phyloP scores from a whole-genome alignment of 495 filamentous ascomycete species.

The Diplogelasinospora grovesii region DNA sequence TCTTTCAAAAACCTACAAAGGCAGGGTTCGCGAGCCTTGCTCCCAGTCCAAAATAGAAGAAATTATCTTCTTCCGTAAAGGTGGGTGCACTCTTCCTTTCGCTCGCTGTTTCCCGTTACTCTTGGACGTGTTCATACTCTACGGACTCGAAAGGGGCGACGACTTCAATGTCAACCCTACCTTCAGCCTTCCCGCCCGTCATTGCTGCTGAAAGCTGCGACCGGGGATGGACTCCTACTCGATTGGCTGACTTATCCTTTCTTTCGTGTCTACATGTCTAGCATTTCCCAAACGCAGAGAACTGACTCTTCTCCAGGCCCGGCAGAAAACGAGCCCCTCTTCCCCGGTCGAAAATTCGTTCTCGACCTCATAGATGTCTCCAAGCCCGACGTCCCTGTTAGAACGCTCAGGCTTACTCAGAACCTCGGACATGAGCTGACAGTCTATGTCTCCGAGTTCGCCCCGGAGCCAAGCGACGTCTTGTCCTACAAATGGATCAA shows the following conservation, averaged over 20 bases:
- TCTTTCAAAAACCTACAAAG: constrained; percentile 20
- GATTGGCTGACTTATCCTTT: too few species aligned
- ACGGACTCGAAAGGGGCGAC: too few species aligned
- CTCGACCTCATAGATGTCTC: constrained; percentile 17
- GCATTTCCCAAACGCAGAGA: too few species aligned
- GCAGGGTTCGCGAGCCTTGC: constrained; percentile 17
- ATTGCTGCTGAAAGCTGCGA: too few species aligned
- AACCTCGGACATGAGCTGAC: constrained; percentile 18
- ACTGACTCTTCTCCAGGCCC: constrained; percentile 12
- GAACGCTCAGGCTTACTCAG: constrained; percentile 19
- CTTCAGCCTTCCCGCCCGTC: too few species aligned
- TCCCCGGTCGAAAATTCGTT: constrained; percentile 9
- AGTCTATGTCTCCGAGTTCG: constrained; percentile 24
- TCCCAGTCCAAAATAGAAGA: constrained; percentile 18
- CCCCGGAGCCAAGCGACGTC: constrained; percentile 16
- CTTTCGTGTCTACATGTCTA: neutral
- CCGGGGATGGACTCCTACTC: too few species aligned
- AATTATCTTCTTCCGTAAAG: constrained; percentile 21
- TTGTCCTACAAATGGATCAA: constrained; percentile 21
- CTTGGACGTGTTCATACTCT: too few species aligned
- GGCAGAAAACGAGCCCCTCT: constrained; percentile 23
- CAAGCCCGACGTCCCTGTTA: constrained; percentile 12
- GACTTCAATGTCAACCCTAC: too few species aligned
- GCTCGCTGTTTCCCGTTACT: neutral
- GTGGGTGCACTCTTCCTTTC: constrained; percentile 7